phyloP scores from a whole-genome alignment of 208 protist species.

The Wallacemonas sp. region DNA sequence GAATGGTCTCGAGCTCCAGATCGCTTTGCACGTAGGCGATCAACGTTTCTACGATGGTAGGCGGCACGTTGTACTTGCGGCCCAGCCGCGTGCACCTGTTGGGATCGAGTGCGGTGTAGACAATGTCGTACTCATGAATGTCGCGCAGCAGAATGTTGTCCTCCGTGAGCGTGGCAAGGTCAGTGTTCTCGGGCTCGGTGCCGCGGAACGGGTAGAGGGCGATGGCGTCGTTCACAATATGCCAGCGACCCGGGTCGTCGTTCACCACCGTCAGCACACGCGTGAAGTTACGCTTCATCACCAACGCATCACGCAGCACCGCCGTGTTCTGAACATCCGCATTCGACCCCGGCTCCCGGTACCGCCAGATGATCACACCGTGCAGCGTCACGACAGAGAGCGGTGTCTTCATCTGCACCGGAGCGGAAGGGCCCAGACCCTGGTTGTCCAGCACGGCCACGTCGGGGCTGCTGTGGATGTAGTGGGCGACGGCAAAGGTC shows the following conservation, averaged over 20 bases:
- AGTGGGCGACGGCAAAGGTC: constrained; percentile 64
- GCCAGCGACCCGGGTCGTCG: constrained; percentile 56
- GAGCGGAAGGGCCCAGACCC: constrained; percentile 35
- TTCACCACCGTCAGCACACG: constrained; percentile 53
- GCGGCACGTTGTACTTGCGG: constrained; percentile 58
- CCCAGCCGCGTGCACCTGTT: constrained; percentile 40
- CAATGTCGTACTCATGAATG: constrained; percentile 54
- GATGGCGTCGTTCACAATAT: constrained; percentile 82
- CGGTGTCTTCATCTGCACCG: constrained; percentile 57
- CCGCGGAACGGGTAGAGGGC: constrained; percentile 63
- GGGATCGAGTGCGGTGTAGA: constrained; percentile 63
- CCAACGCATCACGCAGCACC: constrained; percentile 29
- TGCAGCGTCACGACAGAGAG: constrained; percentile 79
- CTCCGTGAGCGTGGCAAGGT: constrained; percentile 13
- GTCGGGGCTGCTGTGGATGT: constrained; percentile 61
- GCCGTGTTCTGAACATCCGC: constrained; percentile 15
- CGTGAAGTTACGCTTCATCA: constrained; percentile 81
- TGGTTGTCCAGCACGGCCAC: constrained; percentile 76
- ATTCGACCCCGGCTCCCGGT: constrained; percentile 32
- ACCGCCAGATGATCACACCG: constrained; percentile 78
- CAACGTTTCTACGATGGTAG: constrained; percentile 57
- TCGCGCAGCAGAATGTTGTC: constrained; percentile 44
- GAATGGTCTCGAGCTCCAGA: constrained; percentile 53
- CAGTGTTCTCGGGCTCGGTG: constrained; percentile 13
- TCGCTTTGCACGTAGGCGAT: constrained; percentile 48